Evolutionary conservation across 768 basidiomycete genomes (phyloP), one percentile per base, ranked within the genome.

Genomic region (Chlorophyllum brunneum): DNA sequence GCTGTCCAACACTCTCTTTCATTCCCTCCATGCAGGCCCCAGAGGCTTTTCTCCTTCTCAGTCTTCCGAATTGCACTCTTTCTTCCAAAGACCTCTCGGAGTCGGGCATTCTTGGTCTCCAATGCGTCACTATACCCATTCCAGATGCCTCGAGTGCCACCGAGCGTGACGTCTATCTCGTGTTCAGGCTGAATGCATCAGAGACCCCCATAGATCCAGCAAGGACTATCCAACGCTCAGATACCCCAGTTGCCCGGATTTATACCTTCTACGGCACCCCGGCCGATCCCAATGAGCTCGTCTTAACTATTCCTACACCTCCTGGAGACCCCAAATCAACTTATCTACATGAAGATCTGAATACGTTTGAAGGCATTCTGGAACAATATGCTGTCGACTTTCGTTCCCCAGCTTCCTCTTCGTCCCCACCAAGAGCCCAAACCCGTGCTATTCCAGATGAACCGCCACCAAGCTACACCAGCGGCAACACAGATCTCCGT

Each of bases 291-390:
- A 57, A 60, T 3, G 70, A 72, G 42, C 56, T 76, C 3, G 61
- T 69, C 9, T 66, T 79, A 5, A 69, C 70, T 7, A 16, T 56
- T 75, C 40, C 60, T 65, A 27, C 53, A 63, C 54, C 67, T 56
- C 36, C 53, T 45, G 54, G 29, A 23, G 66, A 61, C 3, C 39
- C 62, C 13, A 63, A 75, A 38, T 48, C 70, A 4, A 38, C 10
- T 16, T 67, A 71, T 26, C 65, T 76, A 11, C 29, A 71, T 46
- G 81, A 86, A 54, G 83, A 86, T 56, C 54, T 83, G 26, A 80
- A 81, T 48, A 78, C 80, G 0, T 81, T 90, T 49, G 85, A 90
- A 58, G 75, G 80, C 22, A 75, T 89, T 29, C 61, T 90, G 5
- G 65, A 76, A 11, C 86, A 89, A 59, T 89, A 90, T 63, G 80